Evolutionary conservation across 2,329 filamentous ascomycete genomes (phyloP).

Genomic region (Aaosphaeria pasadenensis): DNA sequence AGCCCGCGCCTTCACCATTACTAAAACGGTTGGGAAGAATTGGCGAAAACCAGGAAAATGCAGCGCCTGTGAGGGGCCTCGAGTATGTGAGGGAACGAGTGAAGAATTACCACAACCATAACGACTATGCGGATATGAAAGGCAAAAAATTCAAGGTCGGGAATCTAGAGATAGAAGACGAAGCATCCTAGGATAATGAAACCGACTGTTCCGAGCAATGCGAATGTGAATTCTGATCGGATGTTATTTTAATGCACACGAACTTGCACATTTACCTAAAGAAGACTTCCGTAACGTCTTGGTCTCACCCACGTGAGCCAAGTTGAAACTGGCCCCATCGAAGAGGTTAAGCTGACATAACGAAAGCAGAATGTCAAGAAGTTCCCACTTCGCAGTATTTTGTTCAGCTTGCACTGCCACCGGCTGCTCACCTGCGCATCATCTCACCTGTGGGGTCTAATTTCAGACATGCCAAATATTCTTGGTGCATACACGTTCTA

Average conservation of each 20-base stretch:
- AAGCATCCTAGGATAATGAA: constrained; percentile 20
- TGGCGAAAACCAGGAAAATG: constrained; percentile 16
- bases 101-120: constrained; percentile 41
- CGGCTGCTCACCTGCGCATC: too few relatives aligned
- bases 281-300: too few relatives aligned
- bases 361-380: too few relatives aligned
- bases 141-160: constrained; percentile 41
- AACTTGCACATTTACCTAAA: too few relatives aligned
- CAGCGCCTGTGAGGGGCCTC: constrained; percentile 33
- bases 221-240: neutral
- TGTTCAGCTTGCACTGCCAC: too few relatives aligned
- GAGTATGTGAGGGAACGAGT: constrained; percentile 43
- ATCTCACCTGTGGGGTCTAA: too few relatives aligned
- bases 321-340: too few relatives aligned
- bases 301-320: too few relatives aligned
- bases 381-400: too few relatives aligned
- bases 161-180: constrained; percentile 41
- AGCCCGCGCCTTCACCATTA: constrained; percentile 35
- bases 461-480: too few relatives aligned
- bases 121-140: constrained; percentile 39
- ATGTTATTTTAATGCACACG: neutral
- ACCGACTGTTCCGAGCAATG: neutral
- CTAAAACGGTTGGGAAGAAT: constrained; percentile 27
- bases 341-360: too few relatives aligned
- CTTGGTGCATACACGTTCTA: too few relatives aligned